Base-by-base conservation (phyloP, 768 basidiomycete genomes). In the Jaapia argillacea region DNA sequence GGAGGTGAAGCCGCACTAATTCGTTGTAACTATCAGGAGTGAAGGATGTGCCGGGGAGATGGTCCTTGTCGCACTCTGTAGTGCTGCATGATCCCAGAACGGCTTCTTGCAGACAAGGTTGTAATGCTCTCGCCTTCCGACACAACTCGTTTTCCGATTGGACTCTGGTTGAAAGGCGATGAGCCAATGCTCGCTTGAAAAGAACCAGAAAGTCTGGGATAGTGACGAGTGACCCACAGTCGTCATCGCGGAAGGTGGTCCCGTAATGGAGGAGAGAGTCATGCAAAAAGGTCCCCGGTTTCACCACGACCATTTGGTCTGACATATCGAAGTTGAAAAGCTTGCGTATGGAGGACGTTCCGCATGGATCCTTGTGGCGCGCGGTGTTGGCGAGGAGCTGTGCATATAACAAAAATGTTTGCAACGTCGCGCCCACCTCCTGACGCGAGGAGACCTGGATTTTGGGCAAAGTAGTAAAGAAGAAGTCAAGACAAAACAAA, bases 1-100 rank as follows among this genome's bases (percentile, higher is more conserved):
- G 67, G 1, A 80, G 45, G 48, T 73, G 67, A 22, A 73, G 53
- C 3, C 65, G 57, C 4, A 77, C 54, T 10, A 68, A 66, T 16
- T 52, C 20, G 35, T 71, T 70, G 40, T 68, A 77, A 51, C 58
- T 62, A 16, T 49, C 49, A 2, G 54, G 25, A 25, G 52, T 56
- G 39, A 60, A 45, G 16, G 59, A 48, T 1, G 59, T 37, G 1
- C 52, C 13, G 14, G 40, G 38, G 23, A 62, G 41, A 43, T 76
- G 75, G 10, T 64, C 58, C 28, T 61, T 55, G 3, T 54, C 10
- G 16, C 28, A 33, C 10, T 33, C 28, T 16, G 78, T 3, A 4
- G 51, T 46, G 18, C 54, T 46, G 50, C 75, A 78, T 2, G 46
- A 31, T 1, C 53, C 58, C 36, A 47, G 52, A 14, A 65, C 38